Evolutionary conservation across 2,329 filamentous ascomycete species (phyloP), one percentile per base, ranked within the genome.

Genomic region (Arthrobotrys megalospora): DNA sequence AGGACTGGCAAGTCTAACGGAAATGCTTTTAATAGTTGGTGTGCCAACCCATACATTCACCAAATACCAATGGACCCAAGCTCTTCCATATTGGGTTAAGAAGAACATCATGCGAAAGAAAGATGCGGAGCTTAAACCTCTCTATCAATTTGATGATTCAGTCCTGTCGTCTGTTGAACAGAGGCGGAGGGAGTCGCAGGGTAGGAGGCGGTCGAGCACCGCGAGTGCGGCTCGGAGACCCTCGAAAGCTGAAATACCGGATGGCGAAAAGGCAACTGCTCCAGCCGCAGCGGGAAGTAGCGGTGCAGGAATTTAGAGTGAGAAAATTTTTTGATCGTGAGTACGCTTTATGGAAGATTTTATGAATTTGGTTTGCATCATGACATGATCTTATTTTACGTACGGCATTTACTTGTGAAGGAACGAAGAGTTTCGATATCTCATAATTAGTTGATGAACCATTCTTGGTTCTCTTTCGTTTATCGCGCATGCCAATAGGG

Each of bases 51-150:
- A 86, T 21, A 86, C 85, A 63, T 89, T 89, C 81, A 86, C 88
- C 82, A 85, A 83, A 70, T 91, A 91, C 80, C 89, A 91, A 82
- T 79, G 88, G 10, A 86, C 84, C 79, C 87, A 88, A 79, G 87
- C 86, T 0, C 82, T 90, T 24, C 90, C 90, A 0, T 91, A 87
- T 85, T 91, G 88, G 87, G 83, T 89, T 81, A 89, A 87, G 82
- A 86, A 88, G 16, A 90, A 87, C 82, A 82, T 91, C 24, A 82
- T 91, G 48, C 85, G 87, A 47, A 85, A 85, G 77, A 87, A 87
- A 80, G 82, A 85, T 12, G 86, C 86, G 6, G 81, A 83, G 50
- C 82, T 88, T 14, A 85, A 86, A 81, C 86, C 86, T 21, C 83
- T 90, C 28, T 90, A 89, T 82, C 85, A 86, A 32, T 86, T 88